Evolutionary conservation across 2,329 filamentous ascomycete species (phyloP).

Genomic region (Phaeosphaeria sp.): DNA sequence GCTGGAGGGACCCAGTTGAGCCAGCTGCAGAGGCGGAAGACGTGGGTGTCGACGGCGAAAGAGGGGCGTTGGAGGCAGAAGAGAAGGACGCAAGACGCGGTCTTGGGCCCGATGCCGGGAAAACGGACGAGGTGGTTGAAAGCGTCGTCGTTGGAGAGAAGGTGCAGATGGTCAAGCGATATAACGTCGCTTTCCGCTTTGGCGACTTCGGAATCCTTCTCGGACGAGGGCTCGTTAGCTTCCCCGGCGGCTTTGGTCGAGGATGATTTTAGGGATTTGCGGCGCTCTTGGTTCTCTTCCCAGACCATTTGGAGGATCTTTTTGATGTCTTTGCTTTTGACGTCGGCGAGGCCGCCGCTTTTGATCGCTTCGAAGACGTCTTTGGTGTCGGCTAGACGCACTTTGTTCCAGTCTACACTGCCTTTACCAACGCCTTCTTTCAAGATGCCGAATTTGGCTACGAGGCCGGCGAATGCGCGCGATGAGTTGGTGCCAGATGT

Average conservation of each 20-base stretch:
- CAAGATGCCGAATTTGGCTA: constrained; percentile 68
- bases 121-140: constrained; percentile 64
- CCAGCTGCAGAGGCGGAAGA: constrained; percentile 68
- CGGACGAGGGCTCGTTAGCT: constrained; percentile 54
- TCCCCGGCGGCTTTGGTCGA: constrained; percentile 50
- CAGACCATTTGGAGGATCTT: constrained; percentile 74
- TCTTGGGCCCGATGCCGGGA: constrained; percentile 71
- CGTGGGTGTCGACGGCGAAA: constrained; percentile 72
- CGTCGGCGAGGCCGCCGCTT: constrained; percentile 71
- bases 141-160: constrained; percentile 61
- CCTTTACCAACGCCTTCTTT: constrained; percentile 70
- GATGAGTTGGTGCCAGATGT: constrained; percentile 68
- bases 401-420: constrained; percentile 77
- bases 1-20: constrained; percentile 65
- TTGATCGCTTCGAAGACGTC: constrained; percentile 74
- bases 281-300: constrained; percentile 68
- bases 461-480: constrained; percentile 70
- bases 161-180: constrained; percentile 68
- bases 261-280: constrained; percentile 52
- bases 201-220: constrained; percentile 64
- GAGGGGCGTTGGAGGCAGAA: constrained; percentile 69
- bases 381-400: constrained; percentile 63
- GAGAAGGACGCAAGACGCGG: constrained; percentile 68
- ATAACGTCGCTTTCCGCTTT: constrained; percentile 66
- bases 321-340: constrained; percentile 77